Evolutionary conservation across 306 rosid genomes (phyloP), one percentile per base, ranked within the genome.

Genomic region (Medicago arabica): DNA sequence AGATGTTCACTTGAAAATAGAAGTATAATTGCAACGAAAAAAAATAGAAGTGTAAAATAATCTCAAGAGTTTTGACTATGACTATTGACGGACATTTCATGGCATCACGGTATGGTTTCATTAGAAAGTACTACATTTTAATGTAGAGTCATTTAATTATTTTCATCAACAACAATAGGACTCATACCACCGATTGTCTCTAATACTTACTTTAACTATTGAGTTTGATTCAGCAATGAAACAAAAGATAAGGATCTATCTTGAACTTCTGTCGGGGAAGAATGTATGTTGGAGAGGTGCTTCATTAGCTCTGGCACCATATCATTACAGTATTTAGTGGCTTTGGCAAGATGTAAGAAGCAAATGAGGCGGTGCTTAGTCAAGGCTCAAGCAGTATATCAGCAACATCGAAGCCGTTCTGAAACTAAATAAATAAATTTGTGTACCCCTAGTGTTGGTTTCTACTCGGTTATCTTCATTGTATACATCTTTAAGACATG

Each of bases 61-160:
- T 44, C 49, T 44, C 14, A 9, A 3, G 49, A 44, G 49, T 44
- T 44, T 44, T 44, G 5, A 6, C 50, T 5, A 12, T 44, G 50
- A 44, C n/a, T 44, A 12, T 44, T 44, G 5, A 15, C 18, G 13
- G 25, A 19, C 71, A 59, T 59, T 39, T 61, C 53, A 47, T 19
- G n/a, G 39, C 16, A 71, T 62, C 67, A 21, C 39, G 23, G 10
- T 71, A 25, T 76, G 59, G 44, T 59, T 76, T 67, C 9, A 8
- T 59, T 49, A 36, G 49, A 78, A 21, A 62, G 31, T 25, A 39
- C 38, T n/a, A n/a, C n/a, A n/a, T n/a, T n/a, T n/a, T n/a, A n/a
- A n/a, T 78, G 19, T 50, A 15, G 18, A 50, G 19, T n/a, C 54
- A 5, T 49, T 49, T 49, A 50, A 14, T 6, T 50, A 15, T 13